Conservation (phyloP, 305 asterid genomes). For the Solanum chacoense region DNA sequence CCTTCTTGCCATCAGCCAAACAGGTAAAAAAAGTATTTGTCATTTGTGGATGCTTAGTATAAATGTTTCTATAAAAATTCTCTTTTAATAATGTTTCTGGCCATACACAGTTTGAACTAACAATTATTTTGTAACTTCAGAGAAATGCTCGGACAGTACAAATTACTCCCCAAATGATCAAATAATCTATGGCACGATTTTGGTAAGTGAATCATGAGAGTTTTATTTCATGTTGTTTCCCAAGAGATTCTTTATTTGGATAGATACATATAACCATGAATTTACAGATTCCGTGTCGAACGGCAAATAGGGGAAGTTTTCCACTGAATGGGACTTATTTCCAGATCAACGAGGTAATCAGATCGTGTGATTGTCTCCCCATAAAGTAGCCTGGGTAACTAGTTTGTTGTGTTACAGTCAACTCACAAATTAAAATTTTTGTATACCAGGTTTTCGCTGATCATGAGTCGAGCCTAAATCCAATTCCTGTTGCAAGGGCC, state of each 20-base stretch:
- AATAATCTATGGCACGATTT: slow-evolving; percentile 33
- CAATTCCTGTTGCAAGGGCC: slow-evolving; percentile 18
- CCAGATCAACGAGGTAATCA: slow-evolving; percentile 51
- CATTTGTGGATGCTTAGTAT: not conserved
- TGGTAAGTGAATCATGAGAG: slow-evolving; percentile 22
- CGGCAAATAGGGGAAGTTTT: slow-evolving; percentile 38
- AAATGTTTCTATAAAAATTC: not conserved
- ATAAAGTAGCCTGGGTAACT: not conserved
- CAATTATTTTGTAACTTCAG: not conserved
- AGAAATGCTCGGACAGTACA: not conserved
- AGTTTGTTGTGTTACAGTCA: not conserved
- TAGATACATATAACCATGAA: not conserved
- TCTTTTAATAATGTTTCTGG: not conserved
- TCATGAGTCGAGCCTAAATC: slow-evolving; percentile 25
- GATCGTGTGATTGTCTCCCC: not conserved
- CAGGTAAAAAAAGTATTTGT: slow-evolving; percentile 21
- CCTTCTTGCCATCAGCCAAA: slow-evolving; percentile 37
- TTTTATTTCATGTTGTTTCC: not conserved
- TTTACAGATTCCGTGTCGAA: slow-evolving; percentile 24
- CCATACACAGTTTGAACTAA: not conserved
- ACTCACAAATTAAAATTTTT: not conserved
- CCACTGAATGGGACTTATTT: slow-evolving; percentile 53
- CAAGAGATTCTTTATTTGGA: not conserved
- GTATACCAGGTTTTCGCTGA: slow-evolving; percentile 45
- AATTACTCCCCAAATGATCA: not conserved